Base-by-base conservation (phyloP, 306 rosid genomes). In the Parietaria judaica region DNA sequence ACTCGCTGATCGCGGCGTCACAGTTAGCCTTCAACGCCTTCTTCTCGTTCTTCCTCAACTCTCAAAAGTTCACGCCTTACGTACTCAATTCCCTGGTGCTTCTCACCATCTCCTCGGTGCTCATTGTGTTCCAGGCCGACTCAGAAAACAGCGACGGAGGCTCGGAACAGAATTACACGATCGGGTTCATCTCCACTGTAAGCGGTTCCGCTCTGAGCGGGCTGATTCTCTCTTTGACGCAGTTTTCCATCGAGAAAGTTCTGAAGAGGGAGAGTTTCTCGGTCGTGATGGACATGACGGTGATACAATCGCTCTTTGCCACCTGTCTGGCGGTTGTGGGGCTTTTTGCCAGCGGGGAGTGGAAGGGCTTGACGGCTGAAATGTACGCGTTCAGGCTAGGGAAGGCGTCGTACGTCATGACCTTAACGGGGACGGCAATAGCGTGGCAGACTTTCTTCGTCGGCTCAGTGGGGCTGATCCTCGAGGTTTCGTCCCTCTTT, bases 401-500 rank as follows among this genome's bases (percentile, higher is more conserved):
- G 17, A 50, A 50, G n/a, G 6, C 13, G 16, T 68, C 79, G 3
- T 65, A 72, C 56, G 0, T 59, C 35, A 56, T 66, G 69, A 80
- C 23, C 15, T 13, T 76, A 58, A 45, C 43, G n/a, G 72, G 71
- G 76, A 54, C 35, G 0, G 15, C 45, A 31, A 34, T 56, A 13
- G 11, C 43, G 4, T 56, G 54, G 65, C 65, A 61, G 34, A 11
- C 31, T 45, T 43, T n/a, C 35, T 5, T 34, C 3, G 11, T 59
- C 9, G 64, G 51, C 1, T 12, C 48, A 11, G 47, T 78, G 4
- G 83, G 83, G 36, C 43, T 75, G 65, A 75, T 78, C 14, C 39
- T 69, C 38, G 84, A 82, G 54, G 77, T 73, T 36, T 82, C 79
- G 45, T 54, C 84, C 3, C 63, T 82, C 4, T 78, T 82, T 63